phyloP scores from a whole-genome alignment of 352 stramenopile species.

The Phytophthora cajani region DNA sequence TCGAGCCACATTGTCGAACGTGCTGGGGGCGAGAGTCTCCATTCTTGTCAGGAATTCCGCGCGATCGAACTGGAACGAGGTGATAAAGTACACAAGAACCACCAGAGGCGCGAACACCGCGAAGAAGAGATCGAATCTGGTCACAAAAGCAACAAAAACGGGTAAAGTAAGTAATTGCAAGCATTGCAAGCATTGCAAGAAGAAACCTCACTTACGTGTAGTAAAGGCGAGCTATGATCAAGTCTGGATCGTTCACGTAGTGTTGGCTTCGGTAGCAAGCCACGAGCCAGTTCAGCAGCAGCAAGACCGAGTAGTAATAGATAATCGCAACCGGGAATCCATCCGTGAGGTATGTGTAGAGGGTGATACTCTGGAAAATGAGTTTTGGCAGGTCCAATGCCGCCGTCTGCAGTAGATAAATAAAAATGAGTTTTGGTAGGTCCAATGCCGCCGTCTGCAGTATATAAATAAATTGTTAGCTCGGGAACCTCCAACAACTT shows the following conservation, averaged over 20 bases:
- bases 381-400: constrained; percentile 53
- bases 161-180: background rate
- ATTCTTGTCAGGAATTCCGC: constrained; percentile 27
- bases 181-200: no score
- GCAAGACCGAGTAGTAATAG: constrained; percentile 42
- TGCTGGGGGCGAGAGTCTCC: constrained; percentile 22
- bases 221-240: constrained; percentile 47
- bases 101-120: constrained; percentile 51
- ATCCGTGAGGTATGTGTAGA: constrained; percentile 42
- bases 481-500: background rate
- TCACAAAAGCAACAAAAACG: background rate
- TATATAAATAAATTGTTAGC: constrained; percentile 8
- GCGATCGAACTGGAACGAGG: constrained; percentile 53
- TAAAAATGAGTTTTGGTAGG: constrained; percentile 48
- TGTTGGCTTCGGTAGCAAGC: constrained; percentile 55
- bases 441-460: constrained; percentile 47
- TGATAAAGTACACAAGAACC: constrained; percentile 43
- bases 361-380: constrained; percentile 49
- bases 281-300: constrained; percentile 52
- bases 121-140: constrained; percentile 60
- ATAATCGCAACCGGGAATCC: constrained; percentile 52
- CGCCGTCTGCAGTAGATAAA: constrained; percentile 35
- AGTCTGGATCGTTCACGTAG: constrained; percentile 28
- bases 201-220: constrained; percentile 33
- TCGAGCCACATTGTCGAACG: constrained; percentile 43